Evolutionary conservation across 2,329 filamentous ascomycete genomes (phyloP).

Genomic region (Hypoxylon sp.): DNA sequence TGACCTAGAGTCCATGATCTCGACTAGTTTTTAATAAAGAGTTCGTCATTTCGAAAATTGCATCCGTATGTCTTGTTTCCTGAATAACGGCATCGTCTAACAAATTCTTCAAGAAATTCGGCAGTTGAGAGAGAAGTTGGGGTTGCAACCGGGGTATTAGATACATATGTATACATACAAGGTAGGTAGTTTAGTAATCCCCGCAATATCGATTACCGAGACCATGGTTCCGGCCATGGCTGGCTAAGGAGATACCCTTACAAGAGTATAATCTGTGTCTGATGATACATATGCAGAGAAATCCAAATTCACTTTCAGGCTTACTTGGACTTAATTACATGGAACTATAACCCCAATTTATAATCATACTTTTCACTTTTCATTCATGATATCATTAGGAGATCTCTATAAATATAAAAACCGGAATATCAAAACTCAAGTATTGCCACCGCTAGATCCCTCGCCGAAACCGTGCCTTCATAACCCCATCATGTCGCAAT

Average conservation of each 20-base stretch:
- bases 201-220: conserved; percentile 38
- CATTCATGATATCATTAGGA: conserved; percentile 20
- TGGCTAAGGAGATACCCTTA: background rate
- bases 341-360: background rate
- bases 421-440: conserved; percentile 7
- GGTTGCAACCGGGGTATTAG: conserved; percentile 29
- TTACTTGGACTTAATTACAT: background rate
- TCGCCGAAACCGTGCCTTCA: conserved; percentile 11
- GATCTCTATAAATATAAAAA: conserved; percentile 29
- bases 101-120: conserved; percentile 11
- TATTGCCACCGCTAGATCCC: conserved; percentile 35
- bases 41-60: conserved; percentile 40
- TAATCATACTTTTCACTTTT: conserved; percentile 6
- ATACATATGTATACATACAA: too few relatives aligned
- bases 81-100: conserved; percentile 13
- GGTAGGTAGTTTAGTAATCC: conserved; percentile 40
- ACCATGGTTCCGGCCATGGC: conserved; percentile 3
- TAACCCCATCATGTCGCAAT: conserved; percentile 7
- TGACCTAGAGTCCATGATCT: conserved; percentile 52
- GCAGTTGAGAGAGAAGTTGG: conserved; percentile 28
- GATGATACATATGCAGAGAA: background rate
- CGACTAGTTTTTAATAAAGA: conserved; percentile 25
- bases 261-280: background rate
- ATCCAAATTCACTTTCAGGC: background rate
- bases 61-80: conserved; percentile 3